Evolutionary conservation across 2,329 filamentous ascomycete genomes (phyloP).

Genomic region (Nigrospora sphaerica): DNA sequence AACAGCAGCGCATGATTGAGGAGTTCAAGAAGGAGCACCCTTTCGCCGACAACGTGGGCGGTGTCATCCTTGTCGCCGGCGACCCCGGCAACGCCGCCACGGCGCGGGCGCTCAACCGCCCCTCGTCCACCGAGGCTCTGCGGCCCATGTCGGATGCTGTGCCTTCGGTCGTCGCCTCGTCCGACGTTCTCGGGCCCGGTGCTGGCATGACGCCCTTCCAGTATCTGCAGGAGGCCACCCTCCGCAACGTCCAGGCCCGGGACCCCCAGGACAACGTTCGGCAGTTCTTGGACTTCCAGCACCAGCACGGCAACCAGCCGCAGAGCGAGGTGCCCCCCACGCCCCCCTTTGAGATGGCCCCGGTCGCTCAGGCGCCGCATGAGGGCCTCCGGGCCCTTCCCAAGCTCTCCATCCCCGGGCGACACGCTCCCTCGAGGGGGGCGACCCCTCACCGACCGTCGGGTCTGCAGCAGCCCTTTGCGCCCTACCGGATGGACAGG

Average conservation of each 20-base stretch:
- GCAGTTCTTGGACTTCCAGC: slow-evolving; percentile 85
- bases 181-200: slow-evolving; percentile 75
- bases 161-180: slow-evolving; percentile 83
- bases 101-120: slow-evolving; percentile 48
- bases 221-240: slow-evolving; percentile 65
- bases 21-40: slow-evolving; percentile 72
- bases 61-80: slow-evolving; percentile 69
- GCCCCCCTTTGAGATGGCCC: slow-evolving; percentile 61
- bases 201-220: slow-evolving; percentile 53
- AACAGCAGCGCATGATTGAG: slow-evolving; percentile 70
- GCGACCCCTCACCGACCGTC: slow-evolving; percentile 8
- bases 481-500: slow-evolving; percentile 46
- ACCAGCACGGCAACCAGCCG: slow-evolving; percentile 29
- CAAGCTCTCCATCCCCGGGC: slow-evolving; percentile 52
- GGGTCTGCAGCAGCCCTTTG: slow-evolving; percentile 25
- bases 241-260: slow-evolving; percentile 61
- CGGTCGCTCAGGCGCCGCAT: slow-evolving; percentile 38
- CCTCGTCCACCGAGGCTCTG: slow-evolving; percentile 41
- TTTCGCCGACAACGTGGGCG: slow-evolving; percentile 51
- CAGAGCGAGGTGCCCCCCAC: slow-evolving; percentile 55
- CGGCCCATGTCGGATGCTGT: slow-evolving; percentile 69
- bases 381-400: slow-evolving; percentile 51
- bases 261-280: slow-evolving; percentile 91
- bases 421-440: slow-evolving; percentile 13
- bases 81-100: slow-evolving; percentile 72